Conservation (phyloP, 176 grass and related monocot genomes). For the Chrysopogon serrulatus region DNA sequence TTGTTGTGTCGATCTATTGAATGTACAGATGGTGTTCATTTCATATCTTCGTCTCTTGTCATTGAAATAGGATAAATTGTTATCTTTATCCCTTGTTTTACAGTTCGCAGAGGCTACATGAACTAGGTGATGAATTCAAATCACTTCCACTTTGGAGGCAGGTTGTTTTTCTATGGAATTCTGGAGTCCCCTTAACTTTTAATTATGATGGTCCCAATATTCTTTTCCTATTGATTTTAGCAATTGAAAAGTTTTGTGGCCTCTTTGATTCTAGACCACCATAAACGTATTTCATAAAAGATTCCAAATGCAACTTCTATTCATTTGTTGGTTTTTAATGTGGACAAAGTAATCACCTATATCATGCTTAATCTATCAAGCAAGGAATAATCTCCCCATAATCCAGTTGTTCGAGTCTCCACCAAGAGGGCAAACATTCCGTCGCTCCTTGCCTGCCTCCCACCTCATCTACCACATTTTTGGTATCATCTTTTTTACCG, state of each 20-base stretch:
- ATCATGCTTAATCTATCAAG: not conserved
- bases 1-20: not conserved
- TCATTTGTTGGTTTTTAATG: not conserved
- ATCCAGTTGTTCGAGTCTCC: no score
- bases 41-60: not conserved
- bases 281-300: not conserved
- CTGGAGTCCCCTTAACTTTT: not conserved
- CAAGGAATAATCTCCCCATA: no score
- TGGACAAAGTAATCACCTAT: not conserved
- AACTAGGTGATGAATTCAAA: constrained; percentile 59
- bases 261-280: no score
- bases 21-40: not conserved
- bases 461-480: no score
- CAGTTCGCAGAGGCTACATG: constrained; percentile 76
- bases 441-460: no score
- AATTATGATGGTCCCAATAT: not conserved
- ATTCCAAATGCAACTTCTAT: not conserved
- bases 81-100: constrained; percentile 18
- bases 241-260: not conserved
- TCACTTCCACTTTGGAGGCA: constrained; percentile 86
- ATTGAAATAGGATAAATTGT: not conserved
- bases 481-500: no score
- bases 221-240: not conserved
- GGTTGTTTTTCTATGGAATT: constrained; percentile 32
- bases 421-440: no score